Evolutionary conservation across 495 filamentous ascomycete genomes (phyloP).

Genomic region (Talaromyces liani): DNA sequence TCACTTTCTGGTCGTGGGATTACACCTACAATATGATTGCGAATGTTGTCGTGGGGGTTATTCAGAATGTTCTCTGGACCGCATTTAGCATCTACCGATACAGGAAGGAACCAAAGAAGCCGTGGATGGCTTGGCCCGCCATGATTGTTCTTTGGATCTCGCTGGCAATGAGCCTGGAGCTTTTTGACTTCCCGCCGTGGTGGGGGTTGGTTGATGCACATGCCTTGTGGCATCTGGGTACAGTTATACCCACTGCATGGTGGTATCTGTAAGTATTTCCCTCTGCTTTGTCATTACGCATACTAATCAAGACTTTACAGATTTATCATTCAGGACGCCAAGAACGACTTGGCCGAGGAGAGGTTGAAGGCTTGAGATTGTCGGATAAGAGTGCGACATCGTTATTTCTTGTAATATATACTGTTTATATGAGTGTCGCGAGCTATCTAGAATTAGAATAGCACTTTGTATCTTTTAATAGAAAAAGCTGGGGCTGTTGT

Average conservation of each 20-base stretch:
- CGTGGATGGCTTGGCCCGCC: slow-evolving; percentile 87
- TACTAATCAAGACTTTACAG: slow-evolving; percentile 32
- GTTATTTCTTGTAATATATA: not conserved
- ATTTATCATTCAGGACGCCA: slow-evolving; percentile 70
- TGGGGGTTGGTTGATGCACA: slow-evolving; percentile 85
- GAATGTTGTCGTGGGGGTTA: slow-evolving; percentile 73
- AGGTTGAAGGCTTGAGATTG: slow-evolving; percentile 38
- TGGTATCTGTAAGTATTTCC: slow-evolving; percentile 84
- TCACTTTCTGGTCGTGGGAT: slow-evolving; percentile 82
- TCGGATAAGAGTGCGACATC: not conserved
- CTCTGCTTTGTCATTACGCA: not conserved
- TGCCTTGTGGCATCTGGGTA: slow-evolving; percentile 92
- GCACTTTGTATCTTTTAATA: not conserved
- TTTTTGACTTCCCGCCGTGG: slow-evolving; percentile 88
- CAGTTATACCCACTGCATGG: slow-evolving; percentile 78
- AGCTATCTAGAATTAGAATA: not conserved
- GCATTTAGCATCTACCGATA: slow-evolving; percentile 74
- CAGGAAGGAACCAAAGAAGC: slow-evolving; percentile 46
- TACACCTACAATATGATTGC: slow-evolving; percentile 97
- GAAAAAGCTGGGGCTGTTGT: not conserved
- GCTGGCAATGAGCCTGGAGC: slow-evolving; percentile 87
- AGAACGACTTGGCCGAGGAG: slow-evolving; percentile 59
- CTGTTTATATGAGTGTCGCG: not conserved
- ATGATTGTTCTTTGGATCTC: slow-evolving; percentile 90
- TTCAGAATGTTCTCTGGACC: slow-evolving; percentile 81